Conservation (phyloP, 1,284 basidiomycete species). For the Tilletia indica region DNA sequence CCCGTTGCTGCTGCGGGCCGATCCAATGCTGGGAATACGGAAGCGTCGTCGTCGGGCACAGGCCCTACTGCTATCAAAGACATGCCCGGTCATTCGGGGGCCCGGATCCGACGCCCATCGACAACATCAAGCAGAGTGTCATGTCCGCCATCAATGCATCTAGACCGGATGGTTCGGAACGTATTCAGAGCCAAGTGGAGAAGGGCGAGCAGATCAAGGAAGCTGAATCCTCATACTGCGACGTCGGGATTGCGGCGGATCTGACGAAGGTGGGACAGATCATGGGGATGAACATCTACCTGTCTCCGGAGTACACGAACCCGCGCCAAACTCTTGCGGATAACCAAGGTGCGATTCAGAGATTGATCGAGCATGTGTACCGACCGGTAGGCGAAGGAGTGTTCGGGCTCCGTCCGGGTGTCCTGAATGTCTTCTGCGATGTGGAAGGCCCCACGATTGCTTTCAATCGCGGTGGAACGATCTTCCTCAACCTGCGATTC, state of each 20-base stretch:
- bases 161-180: constrained; percentile 53
- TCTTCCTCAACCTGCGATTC: constrained; percentile 83
- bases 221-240: constrained; percentile 56
- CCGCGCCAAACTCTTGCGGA: constrained; percentile 43
- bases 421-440: constrained; percentile 86
- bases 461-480: constrained; percentile 83
- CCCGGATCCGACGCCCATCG: constrained; percentile 37
- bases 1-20: constrained; percentile 30
- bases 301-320: constrained; percentile 41
- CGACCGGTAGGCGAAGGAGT: constrained; percentile 52
- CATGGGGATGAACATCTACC: constrained; percentile 56
- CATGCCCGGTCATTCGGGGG: constrained; percentile 29
- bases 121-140: constrained; percentile 55
- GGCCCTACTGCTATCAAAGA: constrained; percentile 18
- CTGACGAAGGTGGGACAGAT: constrained; percentile 56
- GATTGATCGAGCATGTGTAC: constrained; percentile 52
- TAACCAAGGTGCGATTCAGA: constrained; percentile 50
- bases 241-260: constrained; percentile 53
- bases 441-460: constrained; percentile 77
- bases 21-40: not conserved
- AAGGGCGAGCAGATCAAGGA: constrained; percentile 54
- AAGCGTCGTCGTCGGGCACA: not conserved
- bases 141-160: constrained; percentile 55
- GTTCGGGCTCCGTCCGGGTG: constrained; percentile 60
- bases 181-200: constrained; percentile 52